Base-by-base conservation (phyloP, 257 asterid genomes). In the Lavandula angustifolia region DNA sequence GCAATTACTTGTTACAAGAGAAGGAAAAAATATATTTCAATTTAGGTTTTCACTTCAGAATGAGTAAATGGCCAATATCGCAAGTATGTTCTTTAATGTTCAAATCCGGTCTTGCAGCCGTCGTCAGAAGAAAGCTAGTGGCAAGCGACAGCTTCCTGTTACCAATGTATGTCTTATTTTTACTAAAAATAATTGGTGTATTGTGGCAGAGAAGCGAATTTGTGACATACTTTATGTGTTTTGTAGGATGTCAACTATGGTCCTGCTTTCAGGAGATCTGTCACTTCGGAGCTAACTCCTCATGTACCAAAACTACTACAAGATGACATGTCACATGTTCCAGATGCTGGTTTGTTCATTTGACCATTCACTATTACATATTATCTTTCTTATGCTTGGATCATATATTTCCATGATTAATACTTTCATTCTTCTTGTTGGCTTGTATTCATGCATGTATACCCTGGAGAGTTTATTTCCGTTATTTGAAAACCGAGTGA, bases 31-130 rank as follows among this genome's bases (percentile, higher is more conserved):
- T 12, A 29, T 54, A 35, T 35, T 34, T 6, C 3, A 6, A 54
- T 34, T 37, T 60, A 61, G 42, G 16, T 56, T 51, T 17, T 68
- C 37, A 17, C 29, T 9, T 46, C 54, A 50, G 31, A 46, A 46
- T 38, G 16, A 12, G 41, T 6, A 29, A 42, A 32, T 27, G 13
- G 35, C 51, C 9, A 9, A 27, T 27, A 4, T 16, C 60, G 67
- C 37, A 63, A 54, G 31, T 48, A 4, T 51, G 51, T 46, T 60
- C 9, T 62, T 48, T 56, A 54, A 34, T 54, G 11, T 63, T 46
- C n/a, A 41, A 22, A 55, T 61, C 14, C 29, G 29, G 42, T 75
- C 42, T 57, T 70, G 78, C 80, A 82, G 88, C 67, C 54, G 22
- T 22, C 38, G 62, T 7, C 67, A 35, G 62, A 75, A 44, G 68